Percentiles rank a stretch among this genome's conserved stretches.
These are phyloP conservation scores for Pyrenophora seminiperda DNA, from an alignment of 2,329 filamentous ascomycete genomes.

Conservation along the genomic window DNA sequence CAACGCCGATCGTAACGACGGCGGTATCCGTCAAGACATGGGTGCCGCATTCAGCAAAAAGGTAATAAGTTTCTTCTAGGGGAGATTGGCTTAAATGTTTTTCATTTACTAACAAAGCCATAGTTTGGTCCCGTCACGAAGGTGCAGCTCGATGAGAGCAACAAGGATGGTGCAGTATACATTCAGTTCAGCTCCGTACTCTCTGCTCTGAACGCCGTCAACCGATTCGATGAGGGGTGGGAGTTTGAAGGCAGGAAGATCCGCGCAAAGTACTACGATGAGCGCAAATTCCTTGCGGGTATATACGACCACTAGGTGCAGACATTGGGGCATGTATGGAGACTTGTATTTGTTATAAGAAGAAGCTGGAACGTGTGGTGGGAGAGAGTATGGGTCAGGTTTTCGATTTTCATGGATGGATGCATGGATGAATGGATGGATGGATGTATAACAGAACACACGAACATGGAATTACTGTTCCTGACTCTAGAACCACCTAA, in stretches of 20 bases:
- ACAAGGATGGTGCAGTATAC: constrained; percentile 71
- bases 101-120: constrained; percentile 8
- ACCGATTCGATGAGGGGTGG: constrained; percentile 86
- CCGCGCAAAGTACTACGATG: constrained; percentile 79
- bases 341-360: background rate
- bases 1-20: constrained; percentile 69
- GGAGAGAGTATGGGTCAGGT: no score
- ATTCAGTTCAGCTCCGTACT: constrained; percentile 89
- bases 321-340: no score
- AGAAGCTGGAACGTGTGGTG: background rate
- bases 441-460: no score
- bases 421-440: no score
- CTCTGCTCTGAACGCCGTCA: constrained; percentile 84
- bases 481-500: no score
- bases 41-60: constrained; percentile 90
- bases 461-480: no score
- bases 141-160: constrained; percentile 70
- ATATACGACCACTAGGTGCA: constrained; percentile 36
- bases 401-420: no score
- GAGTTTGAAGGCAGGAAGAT: constrained; percentile 91
- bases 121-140: constrained; percentile 84
- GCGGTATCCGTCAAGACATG: constrained; percentile 85
- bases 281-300: constrained; percentile 74
- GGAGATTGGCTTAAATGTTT: background rate
- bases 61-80: constrained; percentile 52